Percentiles rank a stretch among this genome's conserved stretches.
Evolutionary conservation across 805 yeast species (phyloP).

Genomic region (Sungouiozyma ichnusensis): DNA sequence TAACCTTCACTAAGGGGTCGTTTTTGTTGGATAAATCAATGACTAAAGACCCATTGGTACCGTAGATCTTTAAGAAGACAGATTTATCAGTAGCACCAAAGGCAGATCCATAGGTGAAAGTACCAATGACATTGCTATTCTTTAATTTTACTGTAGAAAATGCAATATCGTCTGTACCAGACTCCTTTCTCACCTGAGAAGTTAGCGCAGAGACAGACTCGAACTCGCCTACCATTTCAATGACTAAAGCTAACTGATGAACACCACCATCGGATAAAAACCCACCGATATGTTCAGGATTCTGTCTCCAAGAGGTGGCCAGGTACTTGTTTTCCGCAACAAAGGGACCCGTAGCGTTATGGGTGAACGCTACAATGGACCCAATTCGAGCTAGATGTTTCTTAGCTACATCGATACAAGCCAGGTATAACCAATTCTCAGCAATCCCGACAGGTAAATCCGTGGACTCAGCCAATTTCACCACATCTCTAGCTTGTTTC

Average conservation of each 20-base stretch:
- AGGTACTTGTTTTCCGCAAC: constrained; percentile 48
- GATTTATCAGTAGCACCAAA: constrained; percentile 73
- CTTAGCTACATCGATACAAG: constrained; percentile 45
- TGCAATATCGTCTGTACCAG: constrained; percentile 76
- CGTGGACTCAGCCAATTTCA: constrained; percentile 48
- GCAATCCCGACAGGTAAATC: constrained; percentile 63
- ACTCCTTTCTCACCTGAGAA: constrained; percentile 59
- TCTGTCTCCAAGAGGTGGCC: constrained; percentile 74
- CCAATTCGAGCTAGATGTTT: constrained; percentile 65
- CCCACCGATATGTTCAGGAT: constrained; percentile 91
- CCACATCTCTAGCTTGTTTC: constrained; percentile 72
- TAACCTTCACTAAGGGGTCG: constrained; percentile 31
- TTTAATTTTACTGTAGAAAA: constrained; percentile 56
- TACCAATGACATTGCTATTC: constrained; percentile 59
- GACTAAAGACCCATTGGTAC: constrained; percentile 64
- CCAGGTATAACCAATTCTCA: constrained; percentile 78
- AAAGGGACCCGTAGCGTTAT: constrained; percentile 67
- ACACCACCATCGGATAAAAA: constrained; percentile 93
- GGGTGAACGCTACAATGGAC: constrained; percentile 54
- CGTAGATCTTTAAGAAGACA: constrained; percentile 59
- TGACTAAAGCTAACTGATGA: constrained; percentile 81
- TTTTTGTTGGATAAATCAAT: constrained; percentile 47
- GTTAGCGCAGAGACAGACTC: constrained; percentile 66
- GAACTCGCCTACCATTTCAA: constrained; percentile 70
- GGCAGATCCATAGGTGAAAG: constrained; percentile 79